phyloP scores from a whole-genome alignment of 768 basidiomycete genomes.

The Pisolithus marmoratus region DNA sequence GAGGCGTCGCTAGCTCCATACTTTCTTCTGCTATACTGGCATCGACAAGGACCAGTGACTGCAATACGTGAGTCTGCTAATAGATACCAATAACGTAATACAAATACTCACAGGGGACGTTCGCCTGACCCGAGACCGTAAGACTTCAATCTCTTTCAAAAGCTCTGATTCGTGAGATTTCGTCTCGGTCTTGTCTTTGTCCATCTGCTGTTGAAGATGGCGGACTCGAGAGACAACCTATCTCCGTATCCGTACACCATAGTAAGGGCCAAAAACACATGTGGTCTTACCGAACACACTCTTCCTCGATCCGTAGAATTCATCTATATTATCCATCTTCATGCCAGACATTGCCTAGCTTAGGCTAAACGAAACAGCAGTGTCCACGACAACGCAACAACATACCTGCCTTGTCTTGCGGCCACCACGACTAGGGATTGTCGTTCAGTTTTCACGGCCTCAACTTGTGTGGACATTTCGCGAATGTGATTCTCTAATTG shows the following conservation, averaged over 20 bases:
- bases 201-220: slow-evolving; percentile 27
- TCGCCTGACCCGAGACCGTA: slow-evolving; percentile 6
- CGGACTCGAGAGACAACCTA: slow-evolving; percentile 28
- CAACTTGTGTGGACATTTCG: slow-evolving; percentile 29
- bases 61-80: background rate
- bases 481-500: slow-evolving; percentile 35
- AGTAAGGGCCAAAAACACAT: background rate
- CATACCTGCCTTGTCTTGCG: slow-evolving; percentile 19
- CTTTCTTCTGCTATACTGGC: slow-evolving; percentile 34
- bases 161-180: slow-evolving; percentile 30
- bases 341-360: slow-evolving; percentile 12
- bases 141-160: slow-evolving; percentile 24
- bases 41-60: slow-evolving; percentile 23
- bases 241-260: background rate
- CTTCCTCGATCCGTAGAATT: slow-evolving; percentile 26
- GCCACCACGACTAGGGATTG: slow-evolving; percentile 20
- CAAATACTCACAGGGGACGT: background rate
- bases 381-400: background rate
- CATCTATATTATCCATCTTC: slow-evolving; percentile 15
- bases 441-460: slow-evolving; percentile 35
- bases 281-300: slow-evolving; percentile 30
- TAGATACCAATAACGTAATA: background rate
- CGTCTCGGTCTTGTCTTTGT: slow-evolving; percentile 15
- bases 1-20: slow-evolving; percentile 51
- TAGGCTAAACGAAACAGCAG: background rate